Conservation (phyloP, 106 monocot species). For the Dendrobium chrysotoxum region DNA sequence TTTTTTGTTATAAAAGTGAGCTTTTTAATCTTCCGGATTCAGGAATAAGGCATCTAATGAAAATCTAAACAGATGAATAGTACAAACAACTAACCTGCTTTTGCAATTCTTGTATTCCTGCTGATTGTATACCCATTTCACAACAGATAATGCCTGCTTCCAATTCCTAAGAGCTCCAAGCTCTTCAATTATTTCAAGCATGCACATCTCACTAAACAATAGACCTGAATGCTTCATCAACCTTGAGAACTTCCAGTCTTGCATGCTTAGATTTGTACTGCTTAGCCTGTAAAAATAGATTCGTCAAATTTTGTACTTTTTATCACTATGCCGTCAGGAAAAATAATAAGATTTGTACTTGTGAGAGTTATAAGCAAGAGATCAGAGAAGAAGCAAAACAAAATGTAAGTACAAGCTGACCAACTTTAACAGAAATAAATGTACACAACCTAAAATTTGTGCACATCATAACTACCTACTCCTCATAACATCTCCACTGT, state of each 20-base stretch:
- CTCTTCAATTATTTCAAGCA: conserved; percentile 58
- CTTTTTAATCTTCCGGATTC: neutral
- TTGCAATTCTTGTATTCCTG: conserved; percentile 60
- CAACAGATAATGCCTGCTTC: conserved; percentile 74
- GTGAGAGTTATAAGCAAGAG: neutral
- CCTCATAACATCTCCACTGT: no score
- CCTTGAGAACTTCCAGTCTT: conserved; percentile 89
- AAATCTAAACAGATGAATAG: neutral
- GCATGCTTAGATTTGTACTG: conserved; percentile 34
- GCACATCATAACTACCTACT: no score
- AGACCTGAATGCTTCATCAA: conserved; percentile 86
- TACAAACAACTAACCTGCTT: conserved; percentile 61
- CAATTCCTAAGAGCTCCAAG: conserved; percentile 59
- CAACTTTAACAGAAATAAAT: neutral
- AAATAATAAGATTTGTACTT: neutral
- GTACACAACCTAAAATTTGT: no score
- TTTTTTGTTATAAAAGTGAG: neutral
- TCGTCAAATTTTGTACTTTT: neutral
- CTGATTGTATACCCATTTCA: conserved; percentile 85
- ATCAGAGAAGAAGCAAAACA: neutral
- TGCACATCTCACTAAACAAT: conserved; percentile 49
- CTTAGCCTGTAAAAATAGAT: conserved; percentile 37
- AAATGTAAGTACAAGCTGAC: neutral
- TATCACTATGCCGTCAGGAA: neutral
- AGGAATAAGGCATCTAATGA: neutral